These are phyloP conservation scores for Magnaporthiopsis poae DNA, from an alignment of 2,329 filamentous ascomycete species.

Conservation along the genomic window DNA sequence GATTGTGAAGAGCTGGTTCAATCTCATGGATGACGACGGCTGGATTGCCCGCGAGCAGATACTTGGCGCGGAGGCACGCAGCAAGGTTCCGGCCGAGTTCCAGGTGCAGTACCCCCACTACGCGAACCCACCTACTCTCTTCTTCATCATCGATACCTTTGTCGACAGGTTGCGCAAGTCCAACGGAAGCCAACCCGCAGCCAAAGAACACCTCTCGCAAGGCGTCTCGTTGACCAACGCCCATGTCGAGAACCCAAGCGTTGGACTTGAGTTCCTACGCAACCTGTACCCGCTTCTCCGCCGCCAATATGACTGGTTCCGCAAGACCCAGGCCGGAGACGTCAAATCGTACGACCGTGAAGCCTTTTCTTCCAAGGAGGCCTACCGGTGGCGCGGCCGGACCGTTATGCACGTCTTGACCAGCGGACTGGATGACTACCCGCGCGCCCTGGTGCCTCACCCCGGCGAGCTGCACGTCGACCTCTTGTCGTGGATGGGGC, in stretches of 20 bases:
- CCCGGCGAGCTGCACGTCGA: conserved; percentile 93
- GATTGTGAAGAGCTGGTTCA: conserved; percentile 91
- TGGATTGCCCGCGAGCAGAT: conserved; percentile 98
- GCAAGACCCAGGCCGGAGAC: conserved; percentile 79
- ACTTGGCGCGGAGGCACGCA: conserved; percentile 78
- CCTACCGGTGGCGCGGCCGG: conserved; percentile 87
- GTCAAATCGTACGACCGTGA: conserved; percentile 84
- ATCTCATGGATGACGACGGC: conserved; percentile 87
- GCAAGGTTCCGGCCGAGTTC: conserved; percentile 88
- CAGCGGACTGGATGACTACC: conserved; percentile 92
- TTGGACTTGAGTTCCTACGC: conserved; percentile 61
- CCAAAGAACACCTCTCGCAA: conserved; percentile 33
- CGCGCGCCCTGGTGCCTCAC: conserved; percentile 83
- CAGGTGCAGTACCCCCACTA: conserved; percentile 95
- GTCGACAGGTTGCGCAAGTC: conserved; percentile 61
- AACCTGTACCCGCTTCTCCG: conserved; percentile 78
- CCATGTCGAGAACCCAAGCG: conserved; percentile 57
- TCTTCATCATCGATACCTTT: conserved; percentile 77
- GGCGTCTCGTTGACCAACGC: conserved; percentile 47
- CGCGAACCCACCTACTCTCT: conserved; percentile 90
- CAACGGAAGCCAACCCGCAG: conserved; percentile 35
- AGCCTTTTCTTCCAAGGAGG: conserved; percentile 81
- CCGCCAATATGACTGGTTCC: conserved; percentile 90
- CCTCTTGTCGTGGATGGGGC: conserved; percentile 91
- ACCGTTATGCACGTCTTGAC: conserved; percentile 80